A percentile compares a stretch with the other conserved stretches of the same genome.
Evolutionary conservation across 2,329 filamentous ascomycete species (phyloP).

Genomic region (Scytalidium sp.): DNA sequence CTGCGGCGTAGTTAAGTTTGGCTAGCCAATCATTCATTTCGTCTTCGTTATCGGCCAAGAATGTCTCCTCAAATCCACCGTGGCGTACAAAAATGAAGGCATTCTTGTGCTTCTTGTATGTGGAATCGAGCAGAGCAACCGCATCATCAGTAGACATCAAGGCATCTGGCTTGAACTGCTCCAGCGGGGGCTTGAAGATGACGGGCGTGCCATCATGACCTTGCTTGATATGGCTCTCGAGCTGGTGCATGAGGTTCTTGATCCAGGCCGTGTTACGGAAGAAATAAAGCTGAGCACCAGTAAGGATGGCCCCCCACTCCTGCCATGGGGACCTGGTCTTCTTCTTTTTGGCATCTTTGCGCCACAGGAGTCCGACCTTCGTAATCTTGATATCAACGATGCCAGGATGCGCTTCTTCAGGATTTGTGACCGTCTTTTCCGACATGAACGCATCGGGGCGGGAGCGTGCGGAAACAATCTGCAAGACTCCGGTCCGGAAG

Average conservation of each 20-base stretch:
- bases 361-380: conserved; percentile 92
- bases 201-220: conserved; percentile 74
- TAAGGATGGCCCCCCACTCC: conserved; percentile 96
- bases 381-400: conserved; percentile 97
- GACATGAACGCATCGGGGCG: conserved; percentile 94
- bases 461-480: conserved; percentile 92
- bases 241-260: conserved; percentile 84
- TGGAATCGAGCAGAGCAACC: conserved; percentile 80
- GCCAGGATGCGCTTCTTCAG: conserved; percentile 81
- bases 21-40: conserved; percentile 97
- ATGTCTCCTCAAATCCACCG: conserved; percentile 82
- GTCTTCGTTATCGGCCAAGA: conserved; percentile 83
- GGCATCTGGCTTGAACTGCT: conserved; percentile 90
- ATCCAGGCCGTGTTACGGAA: conserved; percentile 93
- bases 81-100: conserved; percentile 89
- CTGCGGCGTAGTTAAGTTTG: conserved; percentile 93
- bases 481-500: conserved; percentile 84
- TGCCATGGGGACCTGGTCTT: conserved; percentile 96
- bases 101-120: conserved; percentile 93
- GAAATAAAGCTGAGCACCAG: conserved; percentile 94
- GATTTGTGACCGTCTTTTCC: conserved; percentile 79
- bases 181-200: conserved; percentile 84
- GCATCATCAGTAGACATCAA: conserved; percentile 92
- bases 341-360: conserved; percentile 91
- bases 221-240: conserved; percentile 76